These are phyloP conservation scores for Kwoniella dendrophila DNA, from an alignment of 768 basidiomycete species.

Conservation along the genomic window DNA sequence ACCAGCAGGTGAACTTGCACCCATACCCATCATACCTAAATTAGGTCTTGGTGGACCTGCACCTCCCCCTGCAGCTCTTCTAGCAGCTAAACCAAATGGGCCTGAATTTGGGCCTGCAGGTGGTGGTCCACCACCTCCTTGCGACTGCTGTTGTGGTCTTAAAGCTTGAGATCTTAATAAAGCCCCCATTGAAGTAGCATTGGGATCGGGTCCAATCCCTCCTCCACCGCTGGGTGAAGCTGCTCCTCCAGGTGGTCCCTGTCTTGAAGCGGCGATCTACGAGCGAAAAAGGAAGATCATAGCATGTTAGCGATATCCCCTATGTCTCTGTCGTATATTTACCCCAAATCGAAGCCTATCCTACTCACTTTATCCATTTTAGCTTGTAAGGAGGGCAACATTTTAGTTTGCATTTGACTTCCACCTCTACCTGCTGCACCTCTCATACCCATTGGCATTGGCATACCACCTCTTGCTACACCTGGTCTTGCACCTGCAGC, in stretches of 20 bases:
- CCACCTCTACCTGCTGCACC: slow-evolving; percentile 25
- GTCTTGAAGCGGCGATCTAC: slow-evolving; percentile 41
- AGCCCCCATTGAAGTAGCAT: slow-evolving; percentile 51
- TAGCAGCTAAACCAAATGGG: slow-evolving; percentile 55
- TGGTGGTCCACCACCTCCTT: slow-evolving; percentile 21
- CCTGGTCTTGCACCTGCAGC: slow-evolving; percentile 9
- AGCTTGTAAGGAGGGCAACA: slow-evolving; percentile 85
- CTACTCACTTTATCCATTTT: slow-evolving; percentile 87
- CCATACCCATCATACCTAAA: slow-evolving; percentile 29
- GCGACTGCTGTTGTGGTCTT: slow-evolving; percentile 11
- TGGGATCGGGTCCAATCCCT: slow-evolving; percentile 42
- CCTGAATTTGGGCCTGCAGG: slow-evolving; percentile 49
- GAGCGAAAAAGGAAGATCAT: slow-evolving; percentile 6
- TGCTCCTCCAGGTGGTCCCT: slow-evolving; percentile 27
- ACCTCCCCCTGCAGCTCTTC: slow-evolving; percentile 54
- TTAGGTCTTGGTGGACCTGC: slow-evolving; percentile 24
- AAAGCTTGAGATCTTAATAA: slow-evolving; percentile 52
- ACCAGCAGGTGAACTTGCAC: slow-evolving; percentile 26
- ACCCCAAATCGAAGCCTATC: too few relatives aligned
- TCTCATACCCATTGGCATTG: slow-evolving; percentile 49
- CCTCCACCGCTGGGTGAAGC: slow-evolving; percentile 12
- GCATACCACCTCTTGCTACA: slow-evolving; percentile 29
- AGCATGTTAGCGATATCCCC: background rate
- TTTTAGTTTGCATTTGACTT: slow-evolving; percentile 52
- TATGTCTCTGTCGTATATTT: background rate